Percentiles rank a stretch among this genome's conserved stretches.
Evolutionary conservation across 108 stramenopile genomes (phyloP).

Genomic region (Discostella stelligeroides): DNA sequence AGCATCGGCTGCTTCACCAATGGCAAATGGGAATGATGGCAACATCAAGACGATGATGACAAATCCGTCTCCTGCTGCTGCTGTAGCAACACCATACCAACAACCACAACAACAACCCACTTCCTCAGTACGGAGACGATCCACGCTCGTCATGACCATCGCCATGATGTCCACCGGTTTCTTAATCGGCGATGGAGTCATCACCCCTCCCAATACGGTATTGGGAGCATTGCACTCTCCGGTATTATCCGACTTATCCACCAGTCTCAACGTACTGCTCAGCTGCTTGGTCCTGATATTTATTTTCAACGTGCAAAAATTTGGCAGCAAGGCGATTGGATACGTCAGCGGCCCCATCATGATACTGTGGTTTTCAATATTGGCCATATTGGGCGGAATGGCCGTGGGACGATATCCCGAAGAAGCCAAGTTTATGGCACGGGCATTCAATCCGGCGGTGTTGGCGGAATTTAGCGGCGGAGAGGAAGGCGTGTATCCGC

Average conservation of each 20-base stretch:
- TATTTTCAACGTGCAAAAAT: slow-evolving; percentile 8
- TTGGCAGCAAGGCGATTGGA: slow-evolving; percentile 3
- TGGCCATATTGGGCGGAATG: neutral
- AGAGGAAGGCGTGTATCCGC: neutral
- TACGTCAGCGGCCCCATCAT: neutral
- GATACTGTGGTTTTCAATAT: slow-evolving; percentile 1
- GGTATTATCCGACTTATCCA: neutral
- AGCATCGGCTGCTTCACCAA: no score
- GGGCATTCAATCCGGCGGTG: slow-evolving; percentile 3
- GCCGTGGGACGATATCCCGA: slow-evolving; percentile 1
- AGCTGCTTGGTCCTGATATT: neutral
- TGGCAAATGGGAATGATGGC: no score
- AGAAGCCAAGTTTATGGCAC: neutral
- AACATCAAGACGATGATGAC: no score
- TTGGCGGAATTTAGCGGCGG: neutral
- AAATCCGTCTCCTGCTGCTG: no score
- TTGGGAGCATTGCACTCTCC: slow-evolving; percentile 5
- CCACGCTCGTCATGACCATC: neutral
- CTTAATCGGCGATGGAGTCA: slow-evolving; percentile 5
- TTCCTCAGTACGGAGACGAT: neutral
- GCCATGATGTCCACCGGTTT: slow-evolving; percentile 9
- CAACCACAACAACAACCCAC: neutral
- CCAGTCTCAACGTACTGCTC: neutral
- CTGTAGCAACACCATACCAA: neutral
- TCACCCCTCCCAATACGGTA: slow-evolving; percentile 5